These are phyloP conservation scores for Histomonas meleagridis DNA, from an alignment of 208 protist genomes.

Conservation along the genomic window DNA sequence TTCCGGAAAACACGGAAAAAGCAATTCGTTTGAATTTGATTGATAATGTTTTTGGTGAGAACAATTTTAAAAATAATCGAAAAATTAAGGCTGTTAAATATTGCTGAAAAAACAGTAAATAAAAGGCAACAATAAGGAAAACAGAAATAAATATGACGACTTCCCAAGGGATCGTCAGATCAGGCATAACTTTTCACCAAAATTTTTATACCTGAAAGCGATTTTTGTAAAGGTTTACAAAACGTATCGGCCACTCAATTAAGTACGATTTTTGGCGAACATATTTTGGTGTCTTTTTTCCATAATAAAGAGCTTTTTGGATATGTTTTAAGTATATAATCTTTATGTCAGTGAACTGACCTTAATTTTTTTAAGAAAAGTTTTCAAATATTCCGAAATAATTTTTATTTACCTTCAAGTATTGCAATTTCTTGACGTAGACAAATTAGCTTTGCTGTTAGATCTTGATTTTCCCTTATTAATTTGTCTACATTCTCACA, in stretches of 20 bases:
- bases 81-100: constrained; percentile 25
- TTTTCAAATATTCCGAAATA: no score
- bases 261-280: no score
- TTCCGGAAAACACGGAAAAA: constrained; percentile 3
- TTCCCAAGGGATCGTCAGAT: no score
- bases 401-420: not conserved
- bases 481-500: not conserved
- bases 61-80: not conserved
- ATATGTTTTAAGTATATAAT: no score
- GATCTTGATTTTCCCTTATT: not conserved
- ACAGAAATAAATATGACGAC: not conserved
- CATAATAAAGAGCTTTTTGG: no score
- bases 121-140: not conserved
- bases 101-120: constrained; percentile 20
- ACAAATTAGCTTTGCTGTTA: not conserved
- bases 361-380: no score
- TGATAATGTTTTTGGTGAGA: not conserved
- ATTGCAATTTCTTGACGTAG: not conserved
- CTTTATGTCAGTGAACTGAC: no score
- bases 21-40: not conserved
- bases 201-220: no score
- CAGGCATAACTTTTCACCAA: no score
- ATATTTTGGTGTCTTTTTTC: no score
- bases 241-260: no score
- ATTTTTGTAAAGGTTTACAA: no score